phyloP scores from a whole-genome alignment of 768 basidiomycete genomes.

The Hebeloma cylindrosporum region DNA sequence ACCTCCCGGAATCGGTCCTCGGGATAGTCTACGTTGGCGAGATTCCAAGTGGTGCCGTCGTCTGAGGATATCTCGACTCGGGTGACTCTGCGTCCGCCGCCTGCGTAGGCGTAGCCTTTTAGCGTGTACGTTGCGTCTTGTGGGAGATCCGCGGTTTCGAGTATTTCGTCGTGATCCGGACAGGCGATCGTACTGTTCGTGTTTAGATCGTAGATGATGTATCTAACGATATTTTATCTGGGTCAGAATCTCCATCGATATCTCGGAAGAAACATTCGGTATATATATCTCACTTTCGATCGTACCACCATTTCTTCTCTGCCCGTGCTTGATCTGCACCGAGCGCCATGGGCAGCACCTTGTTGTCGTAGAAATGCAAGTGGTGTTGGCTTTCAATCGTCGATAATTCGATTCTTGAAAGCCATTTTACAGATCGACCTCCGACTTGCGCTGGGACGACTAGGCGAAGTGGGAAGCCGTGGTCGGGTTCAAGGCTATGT shows the following conservation, averaged over 20 bases:
- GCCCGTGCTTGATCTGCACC: constrained; percentile 51
- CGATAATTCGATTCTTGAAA: constrained; percentile 53
- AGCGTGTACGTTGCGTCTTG: constrained; percentile 38
- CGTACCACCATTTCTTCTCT: constrained; percentile 57
- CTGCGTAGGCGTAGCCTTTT: constrained; percentile 61
- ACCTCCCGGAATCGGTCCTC: constrained; percentile 50
- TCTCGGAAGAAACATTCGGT: constrained; percentile 15
- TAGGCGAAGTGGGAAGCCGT: constrained; percentile 63
- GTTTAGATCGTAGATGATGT: constrained; percentile 54
- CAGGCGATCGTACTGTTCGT: constrained; percentile 57
- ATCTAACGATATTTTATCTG: too few species aligned
- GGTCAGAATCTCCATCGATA: too few species aligned
- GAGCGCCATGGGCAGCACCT: constrained; percentile 54
- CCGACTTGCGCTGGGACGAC: constrained; percentile 66
- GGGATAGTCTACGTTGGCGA: constrained; percentile 42
- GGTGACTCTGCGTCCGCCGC: constrained; percentile 57
- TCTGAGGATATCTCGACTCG: constrained; percentile 60
- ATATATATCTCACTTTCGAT: too few species aligned
- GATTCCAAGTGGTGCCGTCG: constrained; percentile 48
- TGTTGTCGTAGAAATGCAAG: constrained; percentile 54
- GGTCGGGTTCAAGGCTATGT: constrained; percentile 51
- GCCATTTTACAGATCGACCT: constrained; percentile 61
- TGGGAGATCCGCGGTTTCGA: constrained; percentile 21
- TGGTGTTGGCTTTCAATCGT: constrained; percentile 53
- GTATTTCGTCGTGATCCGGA: constrained; percentile 53